Base-by-base conservation (phyloP, 2,329 filamentous ascomycete genomes). In the Colletotrichum viniferum region DNA sequence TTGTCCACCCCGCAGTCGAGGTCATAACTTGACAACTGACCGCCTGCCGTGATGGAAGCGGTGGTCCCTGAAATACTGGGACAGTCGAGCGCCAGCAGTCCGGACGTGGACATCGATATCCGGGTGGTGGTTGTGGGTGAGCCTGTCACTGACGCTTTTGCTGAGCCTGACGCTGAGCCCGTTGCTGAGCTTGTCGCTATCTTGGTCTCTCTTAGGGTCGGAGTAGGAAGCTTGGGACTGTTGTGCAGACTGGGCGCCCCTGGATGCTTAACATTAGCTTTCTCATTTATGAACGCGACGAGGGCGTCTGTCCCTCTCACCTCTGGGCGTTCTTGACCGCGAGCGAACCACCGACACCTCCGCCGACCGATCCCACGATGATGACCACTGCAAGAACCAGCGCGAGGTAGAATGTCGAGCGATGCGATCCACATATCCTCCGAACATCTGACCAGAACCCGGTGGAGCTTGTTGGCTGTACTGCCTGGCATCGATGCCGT, bases 231-330 rank as follows among this genome's bases (percentile, higher is more conserved):
- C 9, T 6, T 48, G 38, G 18, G 38, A 48, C 9, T 48, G 18
- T 12, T n/a, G 3, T 6, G 38, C 38, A 48, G 38, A 6, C 9
- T 12, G 38, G 38, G 38, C 38, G 1, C 0, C 18, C 9, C 38
- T 48, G 38, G 3, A 48, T 6, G 38, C 38, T 48, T 48, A 4
- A 12, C 9, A 3, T 2, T 12, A 48, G 38, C 38, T n/a, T 48
- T 4, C 9, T 1, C 8, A 48, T 6, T n/a, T 12, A 5, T 4
- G 0, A 12, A 12, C 9, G 5, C 18, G 18, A 48, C 18, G 9
- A 48, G 38, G 9, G 5, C 5, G 18, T 48, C 9, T 48, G 0
- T 4, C 3, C 2, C 5, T 12, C 38, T 48, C 18, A n/a, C 38
- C 38, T 48, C 5, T 48, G 38, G 18, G 38, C 5, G 38, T 43